Percentiles rank a stretch among this genome's conserved stretches.
Evolutionary conservation across 139 green algal species (phyloP).

Genomic region (Chlorella sp.): DNA sequence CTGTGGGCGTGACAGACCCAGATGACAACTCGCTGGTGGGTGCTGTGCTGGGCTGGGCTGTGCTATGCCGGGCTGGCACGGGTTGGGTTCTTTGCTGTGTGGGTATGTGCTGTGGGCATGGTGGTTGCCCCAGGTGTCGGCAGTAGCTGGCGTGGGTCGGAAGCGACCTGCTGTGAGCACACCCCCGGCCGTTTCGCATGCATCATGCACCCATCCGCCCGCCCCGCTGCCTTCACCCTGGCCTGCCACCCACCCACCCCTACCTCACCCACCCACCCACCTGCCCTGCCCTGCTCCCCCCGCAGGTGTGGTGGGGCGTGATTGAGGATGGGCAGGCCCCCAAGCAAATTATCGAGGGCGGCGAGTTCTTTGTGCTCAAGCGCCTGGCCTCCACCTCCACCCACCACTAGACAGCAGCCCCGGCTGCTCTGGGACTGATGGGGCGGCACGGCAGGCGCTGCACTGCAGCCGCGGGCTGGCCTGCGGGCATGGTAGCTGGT

Average conservation of each 20-base stretch:
- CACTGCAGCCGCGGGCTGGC: no score
- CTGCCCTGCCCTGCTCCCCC: background rate
- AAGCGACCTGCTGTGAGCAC: no score
- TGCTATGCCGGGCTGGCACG: no score
- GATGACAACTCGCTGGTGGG: constrained; percentile 55
- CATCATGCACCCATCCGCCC: background rate
- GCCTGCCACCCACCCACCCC: no score
- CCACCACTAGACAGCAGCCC: constrained; percentile 43
- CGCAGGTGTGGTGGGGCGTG: constrained; percentile 62
- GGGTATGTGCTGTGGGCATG: background rate
- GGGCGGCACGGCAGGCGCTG: no score
- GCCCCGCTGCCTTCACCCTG: background rate
- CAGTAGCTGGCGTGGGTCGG: no score
- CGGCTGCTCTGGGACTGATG: background rate
- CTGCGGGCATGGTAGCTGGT: background rate
- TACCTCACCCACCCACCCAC: no score
- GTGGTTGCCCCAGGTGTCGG: no score
- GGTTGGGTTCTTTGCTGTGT: background rate
- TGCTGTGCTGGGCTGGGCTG: background rate
- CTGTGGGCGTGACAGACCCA: background rate
- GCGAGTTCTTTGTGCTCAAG: constrained; percentile 83
- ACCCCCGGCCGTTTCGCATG: no score
- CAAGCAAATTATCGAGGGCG: constrained; percentile 79
- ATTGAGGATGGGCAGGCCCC: constrained; percentile 69
- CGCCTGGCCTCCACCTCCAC: constrained; percentile 31